Evolutionary conservation across 2,329 filamentous ascomycete species (phyloP).

Genomic region (Diaporthe ampelina): DNA sequence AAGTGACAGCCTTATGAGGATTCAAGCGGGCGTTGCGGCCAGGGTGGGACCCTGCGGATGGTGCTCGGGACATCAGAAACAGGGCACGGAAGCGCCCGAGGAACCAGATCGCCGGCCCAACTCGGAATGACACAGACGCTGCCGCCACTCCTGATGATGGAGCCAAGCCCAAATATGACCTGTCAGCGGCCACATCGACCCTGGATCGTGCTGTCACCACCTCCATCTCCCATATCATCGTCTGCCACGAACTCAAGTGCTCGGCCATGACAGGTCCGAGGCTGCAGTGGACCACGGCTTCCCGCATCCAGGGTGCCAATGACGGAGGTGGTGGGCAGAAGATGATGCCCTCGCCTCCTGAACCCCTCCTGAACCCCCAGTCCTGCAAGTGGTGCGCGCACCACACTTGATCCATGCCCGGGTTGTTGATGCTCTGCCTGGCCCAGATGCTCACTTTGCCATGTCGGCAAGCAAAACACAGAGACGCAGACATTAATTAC

Average conservation of each 20-base stretch:
- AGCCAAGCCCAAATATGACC: background rate
- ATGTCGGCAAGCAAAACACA: too few relatives aligned
- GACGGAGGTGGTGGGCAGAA: background rate
- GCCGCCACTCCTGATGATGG: too few relatives aligned
- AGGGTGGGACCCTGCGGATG: constrained; percentile 21
- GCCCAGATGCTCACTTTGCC: too few relatives aligned
- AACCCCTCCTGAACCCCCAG: background rate
- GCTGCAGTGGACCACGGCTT: constrained; percentile 15
- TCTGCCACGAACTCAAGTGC: constrained; percentile 14
- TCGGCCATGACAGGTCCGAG: constrained; percentile 19
- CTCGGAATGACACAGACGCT: constrained; percentile 15
- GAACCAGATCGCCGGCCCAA: constrained; percentile 16
- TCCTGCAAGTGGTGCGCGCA: too few relatives aligned
- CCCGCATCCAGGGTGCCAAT: background rate
- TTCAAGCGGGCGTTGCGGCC: background rate
- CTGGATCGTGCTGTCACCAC: constrained; percentile 3
- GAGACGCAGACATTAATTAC: background rate
- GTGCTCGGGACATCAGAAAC: constrained; percentile 15
- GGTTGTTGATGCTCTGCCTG: too few relatives aligned
- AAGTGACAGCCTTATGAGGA: constrained; percentile 9
- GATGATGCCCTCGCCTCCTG: too few relatives aligned
- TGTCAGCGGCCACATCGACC: constrained; percentile 13
- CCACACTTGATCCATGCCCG: too few relatives aligned
- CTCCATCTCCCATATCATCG: background rate
- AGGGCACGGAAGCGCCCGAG: constrained; percentile 23